Percentiles rank a stretch among this genome's conserved stretches.
These are phyloP conservation scores for Ochetophila trinervis DNA, from an alignment of 306 rosid species.

Conservation along the genomic window DNA sequence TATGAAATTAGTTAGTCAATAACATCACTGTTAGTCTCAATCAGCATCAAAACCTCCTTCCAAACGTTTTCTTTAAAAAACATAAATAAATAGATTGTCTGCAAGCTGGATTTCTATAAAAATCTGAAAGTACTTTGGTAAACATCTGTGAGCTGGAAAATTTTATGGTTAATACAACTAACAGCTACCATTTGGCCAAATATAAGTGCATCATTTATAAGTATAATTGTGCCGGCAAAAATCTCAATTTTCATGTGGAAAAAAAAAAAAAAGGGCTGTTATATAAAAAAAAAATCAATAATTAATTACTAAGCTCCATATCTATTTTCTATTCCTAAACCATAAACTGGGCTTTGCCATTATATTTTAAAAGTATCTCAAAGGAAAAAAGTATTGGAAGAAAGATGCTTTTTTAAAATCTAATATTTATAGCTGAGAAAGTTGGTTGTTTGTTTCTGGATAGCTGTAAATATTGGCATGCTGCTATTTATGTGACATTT, in stretches of 20 bases:
- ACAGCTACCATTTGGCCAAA: slow-evolving; percentile 16
- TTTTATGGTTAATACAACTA: slow-evolving; percentile 3
- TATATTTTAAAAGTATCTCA: neutral
- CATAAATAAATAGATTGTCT: too few species aligned
- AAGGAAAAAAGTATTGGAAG: neutral
- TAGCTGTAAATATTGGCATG: too few species aligned
- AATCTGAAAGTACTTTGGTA: neutral
- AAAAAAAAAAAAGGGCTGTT: neutral
- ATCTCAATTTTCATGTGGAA: neutral
- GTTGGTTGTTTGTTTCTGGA: too few species aligned
- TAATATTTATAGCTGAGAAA: too few species aligned
- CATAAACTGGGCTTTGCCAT: neutral
- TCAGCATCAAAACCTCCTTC: slow-evolving; percentile 26
- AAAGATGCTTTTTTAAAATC: too few species aligned
- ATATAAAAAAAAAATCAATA: slow-evolving; percentile 3
- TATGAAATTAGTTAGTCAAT: slow-evolving; percentile 7
- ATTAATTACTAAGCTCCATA: neutral
- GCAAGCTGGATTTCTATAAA: slow-evolving; percentile 37
- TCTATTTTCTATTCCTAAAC: slow-evolving; percentile 3
- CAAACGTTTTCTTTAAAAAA: too few species aligned
- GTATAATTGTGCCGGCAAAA: neutral
- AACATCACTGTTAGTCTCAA: slow-evolving; percentile 18
- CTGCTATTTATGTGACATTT: too few species aligned
- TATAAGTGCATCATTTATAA: slow-evolving; percentile 1
- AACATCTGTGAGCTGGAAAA: slow-evolving; percentile 28